Percentiles rank a stretch among this genome's conserved stretches.
phyloP scores from a whole-genome alignment of 768 basidiomycete species.

The Podaxis sp. region DNA sequence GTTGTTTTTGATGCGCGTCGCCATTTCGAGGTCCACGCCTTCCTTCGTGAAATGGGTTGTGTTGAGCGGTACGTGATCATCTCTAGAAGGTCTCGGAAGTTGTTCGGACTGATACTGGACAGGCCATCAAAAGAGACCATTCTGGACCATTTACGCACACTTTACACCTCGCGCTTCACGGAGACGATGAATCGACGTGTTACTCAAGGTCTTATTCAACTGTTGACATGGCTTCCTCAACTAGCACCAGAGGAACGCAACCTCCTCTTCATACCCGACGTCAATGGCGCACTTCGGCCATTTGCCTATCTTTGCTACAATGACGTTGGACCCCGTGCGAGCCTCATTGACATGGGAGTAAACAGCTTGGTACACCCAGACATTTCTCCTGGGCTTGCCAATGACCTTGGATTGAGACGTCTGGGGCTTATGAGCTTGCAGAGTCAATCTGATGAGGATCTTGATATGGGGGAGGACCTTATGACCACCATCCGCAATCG shows the following conservation, averaged over 20 bases:
- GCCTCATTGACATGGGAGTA: slow-evolving; percentile 21
- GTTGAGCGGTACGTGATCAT: slow-evolving; percentile 30
- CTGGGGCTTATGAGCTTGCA: slow-evolving; percentile 35
- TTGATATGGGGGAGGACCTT: slow-evolving; percentile 45
- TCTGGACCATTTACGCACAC: slow-evolving; percentile 23
- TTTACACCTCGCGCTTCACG: neutral
- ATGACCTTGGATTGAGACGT: slow-evolving; percentile 29
- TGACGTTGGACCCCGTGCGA: slow-evolving; percentile 36
- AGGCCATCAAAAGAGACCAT: slow-evolving; percentile 34
- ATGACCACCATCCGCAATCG: slow-evolving; percentile 42
- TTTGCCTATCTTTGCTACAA: slow-evolving; percentile 35
- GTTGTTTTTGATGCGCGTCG: slow-evolving; percentile 21
- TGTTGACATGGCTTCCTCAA: slow-evolving; percentile 4
- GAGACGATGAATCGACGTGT: neutral
- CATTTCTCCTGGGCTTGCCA: slow-evolving; percentile 32
- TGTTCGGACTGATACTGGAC: neutral
- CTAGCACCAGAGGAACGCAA: slow-evolving; percentile 21
- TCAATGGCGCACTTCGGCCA: slow-evolving; percentile 24
- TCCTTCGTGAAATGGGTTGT: slow-evolving; percentile 39
- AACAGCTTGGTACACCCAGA: slow-evolving; percentile 29
- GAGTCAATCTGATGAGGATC: slow-evolving; percentile 22
- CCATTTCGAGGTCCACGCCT: slow-evolving; percentile 17
- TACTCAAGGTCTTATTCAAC: neutral
- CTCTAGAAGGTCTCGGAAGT: neutral
- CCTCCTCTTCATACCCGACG: slow-evolving; percentile 37